Base-by-base conservation (phyloP, 495 filamentous ascomycete genomes). In the Penicillium canescens region DNA sequence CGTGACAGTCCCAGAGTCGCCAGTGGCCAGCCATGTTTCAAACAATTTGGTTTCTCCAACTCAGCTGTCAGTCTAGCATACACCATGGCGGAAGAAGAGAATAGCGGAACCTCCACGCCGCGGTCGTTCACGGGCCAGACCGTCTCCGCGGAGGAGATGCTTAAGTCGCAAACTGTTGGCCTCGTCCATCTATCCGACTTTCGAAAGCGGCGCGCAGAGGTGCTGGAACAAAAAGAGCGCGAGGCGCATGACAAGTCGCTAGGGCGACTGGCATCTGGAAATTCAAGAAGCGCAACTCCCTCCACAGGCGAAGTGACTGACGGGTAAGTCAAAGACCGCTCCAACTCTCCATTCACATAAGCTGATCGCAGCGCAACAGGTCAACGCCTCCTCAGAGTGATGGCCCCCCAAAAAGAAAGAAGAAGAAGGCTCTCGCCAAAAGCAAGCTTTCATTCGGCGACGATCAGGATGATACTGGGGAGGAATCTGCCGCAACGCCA, bases 201-300 rank as follows among this genome's bases (percentile, higher is more conserved):
- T 75, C 92, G 94, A 70, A 98, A 98, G 72, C 86, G 94, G 36
- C 91, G 94, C 69, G 93, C 92, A 58, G 91, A 98, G 70, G 90
- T 92, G 24, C 76, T 96, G 28, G 94, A 98, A 70, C 89, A 91
- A 65, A 93, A 92, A 65, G 88, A 92, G 60, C 82, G 89, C 52
- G 91, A 94, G 66, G 87, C 86, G 3, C 84, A 90, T 59, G 81
- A 84, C 37, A 76, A 79, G 52, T 69, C 80, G n/a, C 61, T 78
- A 1, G 80, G 80, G 10, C 70, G 77, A 61, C 64, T 79, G 48
- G 71, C 75, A 59, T 67, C 76, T 48, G 74, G 70, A 59, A 76
- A 73, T 52, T 75, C 78, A 47, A 73, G 71, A 56, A 76, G 74
- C 48, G 75, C 70, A 46, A 85, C 84, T 14, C 82, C 84, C 50